Conservation (phyloP, 345 rosid genomes). For the Hevea brasiliensis region DNA sequence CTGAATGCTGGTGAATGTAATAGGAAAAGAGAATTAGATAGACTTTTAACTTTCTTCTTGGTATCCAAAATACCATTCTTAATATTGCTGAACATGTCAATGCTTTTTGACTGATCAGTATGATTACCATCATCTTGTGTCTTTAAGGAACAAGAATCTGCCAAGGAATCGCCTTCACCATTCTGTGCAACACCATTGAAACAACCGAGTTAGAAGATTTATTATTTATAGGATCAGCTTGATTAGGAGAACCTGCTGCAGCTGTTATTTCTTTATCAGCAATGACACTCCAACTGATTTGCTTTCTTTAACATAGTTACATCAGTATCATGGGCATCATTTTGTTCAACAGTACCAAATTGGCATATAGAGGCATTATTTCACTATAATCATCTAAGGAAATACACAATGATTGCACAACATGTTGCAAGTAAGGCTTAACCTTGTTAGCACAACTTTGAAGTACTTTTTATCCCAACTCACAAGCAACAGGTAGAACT, state of each 20-base stretch:
- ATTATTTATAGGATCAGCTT: slow-evolving; percentile 42
- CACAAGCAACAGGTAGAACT: slow-evolving; percentile 61
- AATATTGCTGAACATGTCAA: slow-evolving; percentile 38
- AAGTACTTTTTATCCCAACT: slow-evolving; percentile 73
- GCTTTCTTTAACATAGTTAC: slow-evolving; percentile 42
- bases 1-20: too few species aligned
- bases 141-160: slow-evolving; percentile 45
- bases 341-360: slow-evolving; percentile 40
- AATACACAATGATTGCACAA: slow-evolving; percentile 53
- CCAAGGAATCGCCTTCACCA: slow-evolving; percentile 44
- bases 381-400: slow-evolving; percentile 58
- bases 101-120: slow-evolving; percentile 26
- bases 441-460: slow-evolving; percentile 63
- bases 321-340: slow-evolving; percentile 35
- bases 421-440: slow-evolving; percentile 58
- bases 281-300: slow-evolving; percentile 25
- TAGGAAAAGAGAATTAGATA: too few species aligned
- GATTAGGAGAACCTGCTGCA: slow-evolving; percentile 45
- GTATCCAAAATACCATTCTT: slow-evolving; percentile 37
- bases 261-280: slow-evolving; percentile 43
- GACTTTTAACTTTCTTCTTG: slow-evolving; percentile 32
- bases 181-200: slow-evolving; percentile 55
- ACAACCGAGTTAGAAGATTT: slow-evolving; percentile 54
- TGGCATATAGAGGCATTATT: slow-evolving; percentile 65
- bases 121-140: slow-evolving; percentile 35